Evolutionary conservation across 768 basidiomycete species (phyloP), one percentile per base, ranked within the genome.

Genomic region (Tylopilus plumbeoviolaceoides): DNA sequence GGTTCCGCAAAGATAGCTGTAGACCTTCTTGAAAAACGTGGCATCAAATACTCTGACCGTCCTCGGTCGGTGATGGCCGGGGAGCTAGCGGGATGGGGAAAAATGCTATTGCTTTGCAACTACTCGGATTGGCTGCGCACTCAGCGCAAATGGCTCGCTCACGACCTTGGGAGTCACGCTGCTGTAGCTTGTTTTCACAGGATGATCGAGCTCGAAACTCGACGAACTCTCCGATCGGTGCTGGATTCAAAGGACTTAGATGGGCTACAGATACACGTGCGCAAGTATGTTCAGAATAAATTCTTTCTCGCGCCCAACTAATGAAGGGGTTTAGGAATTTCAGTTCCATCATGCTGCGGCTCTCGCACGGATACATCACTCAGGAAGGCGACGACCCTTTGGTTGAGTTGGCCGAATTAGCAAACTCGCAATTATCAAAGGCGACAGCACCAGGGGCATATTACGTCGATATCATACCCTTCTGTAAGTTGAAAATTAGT

Each of bases 301-400:
- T 11, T 7, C 17, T 15, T 28, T 25, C 2, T 15, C 20, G 11
- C 4, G n/a, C n/a, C n/a, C n/a, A n/a, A n/a, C n/a, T n/a, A n/a
- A n/a, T 15, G 17, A 7, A 20, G n/a, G 11, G 5, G 9, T 5
- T 9, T 45, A 50, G 48, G 11, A 9, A 20, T 17, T 50, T 44
- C 12, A 40, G 23, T 11, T 56, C 71, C 3, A 57, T 73, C 15
- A 65, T 70, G 5, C 65, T 76, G 30, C 68, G 67, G 28, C 58
- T 73, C 14, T 66, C 67, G 0, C 77, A 77, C 50, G 77, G 77
- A 2, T 73, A 75, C 48, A 60, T 72, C 12, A 67, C 73, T 18
- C 50, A 62, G 48, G 53, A 66, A 2, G 67, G 65, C 10, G 56
- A 75, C 9, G 76, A 78, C 41, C 68, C 65, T 42, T 70, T 74